These are phyloP conservation scores for Cytospora piceicola DNA, from an alignment of 2,329 filamentous ascomycete species.

Conservation along the genomic window DNA sequence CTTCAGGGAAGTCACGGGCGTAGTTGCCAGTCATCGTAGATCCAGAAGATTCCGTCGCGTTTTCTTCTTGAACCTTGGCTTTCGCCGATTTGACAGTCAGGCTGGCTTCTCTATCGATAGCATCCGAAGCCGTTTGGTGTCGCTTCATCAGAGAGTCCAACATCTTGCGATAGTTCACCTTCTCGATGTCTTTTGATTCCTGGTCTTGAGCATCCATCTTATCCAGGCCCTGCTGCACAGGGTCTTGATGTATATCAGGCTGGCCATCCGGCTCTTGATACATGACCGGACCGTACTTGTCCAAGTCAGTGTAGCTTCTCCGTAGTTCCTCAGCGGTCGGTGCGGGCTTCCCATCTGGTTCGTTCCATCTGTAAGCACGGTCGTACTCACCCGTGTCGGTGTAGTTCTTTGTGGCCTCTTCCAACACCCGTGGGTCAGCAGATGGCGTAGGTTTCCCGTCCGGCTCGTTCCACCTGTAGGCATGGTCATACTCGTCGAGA, in stretches of 20 bases:
- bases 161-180: conserved; percentile 34
- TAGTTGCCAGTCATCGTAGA: conserved; percentile 51
- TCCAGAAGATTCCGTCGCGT: background rate
- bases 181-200: conserved; percentile 10
- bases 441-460: conserved; percentile 26
- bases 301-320: conserved; percentile 42
- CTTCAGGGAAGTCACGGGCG: conserved; percentile 56
- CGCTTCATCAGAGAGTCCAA: conserved; percentile 40
- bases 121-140: conserved; percentile 38
- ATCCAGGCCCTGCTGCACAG: conserved; percentile 41
- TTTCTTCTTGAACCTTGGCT: conserved; percentile 15
- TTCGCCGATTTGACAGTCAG: conserved; percentile 33
- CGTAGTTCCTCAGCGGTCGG: conserved; percentile 34
- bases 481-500: conserved; percentile 44
- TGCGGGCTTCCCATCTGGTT: conserved; percentile 32
- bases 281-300: conserved; percentile 36
- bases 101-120: conserved; percentile 37
- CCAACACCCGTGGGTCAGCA: background rate
- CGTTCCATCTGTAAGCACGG: conserved; percentile 32
- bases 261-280: conserved; percentile 43
- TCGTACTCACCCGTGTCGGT: conserved; percentile 47
- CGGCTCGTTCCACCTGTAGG: conserved; percentile 34
- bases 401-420: conserved; percentile 36
- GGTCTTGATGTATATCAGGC: conserved; percentile 38
- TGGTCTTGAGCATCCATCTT: conserved; percentile 44